phyloP scores from a whole-genome alignment of 768 basidiomycete genomes.

The Termitomyces bulborhizus region DNA sequence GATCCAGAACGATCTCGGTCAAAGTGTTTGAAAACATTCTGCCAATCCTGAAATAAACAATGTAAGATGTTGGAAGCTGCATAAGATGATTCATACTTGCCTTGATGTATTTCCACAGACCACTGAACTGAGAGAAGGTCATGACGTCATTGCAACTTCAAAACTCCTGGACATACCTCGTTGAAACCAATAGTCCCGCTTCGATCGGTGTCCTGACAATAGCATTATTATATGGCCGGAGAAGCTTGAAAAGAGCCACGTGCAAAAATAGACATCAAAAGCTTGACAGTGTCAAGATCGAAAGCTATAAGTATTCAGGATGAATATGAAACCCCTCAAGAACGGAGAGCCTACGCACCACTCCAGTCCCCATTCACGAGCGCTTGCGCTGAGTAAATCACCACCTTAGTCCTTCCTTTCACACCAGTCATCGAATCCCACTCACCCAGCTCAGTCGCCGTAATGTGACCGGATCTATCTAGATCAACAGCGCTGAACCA shows the following conservation, averaged over 20 bases:
- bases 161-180: conserved; percentile 40
- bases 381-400: conserved; percentile 31
- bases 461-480: conserved; percentile 64
- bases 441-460: conserved; percentile 62
- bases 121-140: conserved; percentile 46
- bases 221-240: not conserved
- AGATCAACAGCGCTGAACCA: conserved; percentile 70
- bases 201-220: conserved; percentile 54
- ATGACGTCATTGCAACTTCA: conserved; percentile 10
- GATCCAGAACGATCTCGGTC: conserved; percentile 79
- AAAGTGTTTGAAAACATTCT: conserved; percentile 77
- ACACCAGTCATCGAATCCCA: conserved; percentile 7
- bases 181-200: conserved; percentile 77
- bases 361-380: conserved; percentile 66
- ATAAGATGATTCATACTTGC: conserved; percentile 17
- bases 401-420: not conserved
- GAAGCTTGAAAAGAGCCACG: conserved; percentile 16
- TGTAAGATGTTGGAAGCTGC: not conserved
- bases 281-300: conserved; percentile 81
- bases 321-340: not conserved
- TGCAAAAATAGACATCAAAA: conserved; percentile 79
- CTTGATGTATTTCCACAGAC: conserved; percentile 81
- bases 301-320: conserved; percentile 43
- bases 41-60: conserved; percentile 57
- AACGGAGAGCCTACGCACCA: conserved; percentile 38